phyloP scores from a whole-genome alignment of 2,329 filamentous ascomycete species.

The Triangularia setosa region DNA sequence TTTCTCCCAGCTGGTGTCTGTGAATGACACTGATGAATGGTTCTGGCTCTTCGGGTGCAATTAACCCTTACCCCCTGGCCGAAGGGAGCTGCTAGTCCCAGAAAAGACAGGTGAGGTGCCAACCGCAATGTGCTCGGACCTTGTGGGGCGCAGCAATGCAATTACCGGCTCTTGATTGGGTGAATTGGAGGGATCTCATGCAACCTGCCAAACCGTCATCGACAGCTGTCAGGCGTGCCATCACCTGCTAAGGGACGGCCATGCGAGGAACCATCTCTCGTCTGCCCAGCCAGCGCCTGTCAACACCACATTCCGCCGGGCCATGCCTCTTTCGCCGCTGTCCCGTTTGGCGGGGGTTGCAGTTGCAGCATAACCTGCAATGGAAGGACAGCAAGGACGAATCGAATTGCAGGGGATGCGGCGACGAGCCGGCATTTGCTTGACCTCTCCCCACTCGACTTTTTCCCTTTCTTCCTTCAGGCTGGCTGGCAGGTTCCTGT shows the following conservation, averaged over 20 bases:
- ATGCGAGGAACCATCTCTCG: conserved; percentile 2
- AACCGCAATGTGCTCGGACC: conserved; percentile 13
- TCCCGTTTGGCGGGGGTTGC: conserved; percentile 1
- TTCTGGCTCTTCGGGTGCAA: not conserved
- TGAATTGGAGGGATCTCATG: not conserved
- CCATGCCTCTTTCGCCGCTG: not conserved
- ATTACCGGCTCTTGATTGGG: not conserved
- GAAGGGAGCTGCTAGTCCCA: not conserved
- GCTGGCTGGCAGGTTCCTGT: not conserved
- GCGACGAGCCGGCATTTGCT: not conserved
- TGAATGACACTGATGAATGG: not conserved
- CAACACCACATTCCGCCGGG: not conserved
- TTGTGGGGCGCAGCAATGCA: conserved; percentile 23
- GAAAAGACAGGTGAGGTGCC: not conserved
- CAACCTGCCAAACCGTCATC: not conserved
- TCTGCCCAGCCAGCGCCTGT: not conserved
- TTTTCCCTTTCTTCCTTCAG: not conserved
- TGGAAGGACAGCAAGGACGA: not conserved
- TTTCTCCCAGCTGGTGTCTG: not conserved
- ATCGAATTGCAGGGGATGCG: not conserved
- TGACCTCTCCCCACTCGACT: not conserved
- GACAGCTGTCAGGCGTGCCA: conserved; percentile 10
- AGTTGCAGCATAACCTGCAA: not conserved
- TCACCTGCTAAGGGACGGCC: not conserved
- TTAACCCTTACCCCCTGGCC: not conserved